Evolutionary conservation across 352 stramenopile species (phyloP).

Genomic region (Phytophthora lateralis): DNA sequence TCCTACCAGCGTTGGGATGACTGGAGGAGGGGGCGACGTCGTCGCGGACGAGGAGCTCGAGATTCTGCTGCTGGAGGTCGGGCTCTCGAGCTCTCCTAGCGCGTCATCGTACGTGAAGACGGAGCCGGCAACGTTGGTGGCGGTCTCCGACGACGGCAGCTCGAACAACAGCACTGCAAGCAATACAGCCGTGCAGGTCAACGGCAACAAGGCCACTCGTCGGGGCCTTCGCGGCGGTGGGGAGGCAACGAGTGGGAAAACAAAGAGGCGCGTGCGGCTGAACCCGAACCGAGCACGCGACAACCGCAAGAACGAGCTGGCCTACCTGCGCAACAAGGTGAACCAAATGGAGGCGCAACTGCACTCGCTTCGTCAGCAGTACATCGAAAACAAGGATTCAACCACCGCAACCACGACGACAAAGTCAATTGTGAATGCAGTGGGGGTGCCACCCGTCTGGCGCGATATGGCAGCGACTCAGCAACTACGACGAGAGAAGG

Average conservation of each 20-base stretch:
- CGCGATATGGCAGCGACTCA: constrained; percentile 41
- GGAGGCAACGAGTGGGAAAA: constrained; percentile 20
- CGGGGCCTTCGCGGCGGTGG: neutral
- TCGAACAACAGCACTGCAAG: neutral
- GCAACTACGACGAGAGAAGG: constrained; percentile 37
- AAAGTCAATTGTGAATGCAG: constrained; percentile 18
- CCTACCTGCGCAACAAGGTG: constrained; percentile 50
- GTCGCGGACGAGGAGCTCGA: constrained; percentile 39
- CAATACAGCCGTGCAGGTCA: neutral
- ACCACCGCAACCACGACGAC: constrained; percentile 5
- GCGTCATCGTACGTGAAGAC: constrained; percentile 7
- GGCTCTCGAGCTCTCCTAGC: constrained; percentile 19
- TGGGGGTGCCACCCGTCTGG: constrained; percentile 35
- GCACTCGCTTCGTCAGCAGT: constrained; percentile 33
- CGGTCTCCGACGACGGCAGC: neutral
- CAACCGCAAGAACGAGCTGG: constrained; percentile 47
- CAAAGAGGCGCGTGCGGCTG: constrained; percentile 30
- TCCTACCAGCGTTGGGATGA: constrained; percentile 6
- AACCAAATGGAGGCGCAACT: constrained; percentile 48
- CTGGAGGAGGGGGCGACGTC: constrained; percentile 12
- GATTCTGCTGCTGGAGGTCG: constrained; percentile 34
- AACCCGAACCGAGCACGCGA: constrained; percentile 48
- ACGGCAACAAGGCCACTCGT: constrained; percentile 1
- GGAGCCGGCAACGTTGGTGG: neutral
- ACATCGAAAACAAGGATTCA: constrained; percentile 27